A percentile compares a stretch with the other conserved stretches of the same genome.
These are phyloP conservation scores for Elasticomyces elasticus DNA, from an alignment of 495 filamentous ascomycete species.

Conservation along the genomic window DNA sequence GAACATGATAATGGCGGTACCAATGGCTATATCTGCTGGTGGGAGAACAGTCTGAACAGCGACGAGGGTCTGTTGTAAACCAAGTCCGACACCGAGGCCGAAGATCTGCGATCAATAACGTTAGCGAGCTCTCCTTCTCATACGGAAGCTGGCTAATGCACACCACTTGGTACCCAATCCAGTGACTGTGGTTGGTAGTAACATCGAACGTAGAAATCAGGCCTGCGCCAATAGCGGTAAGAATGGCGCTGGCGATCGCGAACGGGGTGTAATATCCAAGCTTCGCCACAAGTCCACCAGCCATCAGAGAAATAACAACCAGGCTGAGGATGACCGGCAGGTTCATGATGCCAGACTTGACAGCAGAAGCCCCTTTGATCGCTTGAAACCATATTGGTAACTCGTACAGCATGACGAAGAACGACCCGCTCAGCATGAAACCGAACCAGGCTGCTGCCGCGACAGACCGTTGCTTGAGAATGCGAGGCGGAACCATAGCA, in stretches of 20 bases:
- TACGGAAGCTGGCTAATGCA: no score
- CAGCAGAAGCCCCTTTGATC: not conserved
- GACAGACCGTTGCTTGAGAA: not conserved
- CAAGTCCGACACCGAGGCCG: slow-evolving; percentile 55
- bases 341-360: not conserved
- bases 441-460: not conserved
- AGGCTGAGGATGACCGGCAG: slow-evolving; percentile 16
- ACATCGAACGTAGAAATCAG: slow-evolving; percentile 51
- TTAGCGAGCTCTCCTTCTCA: no score
- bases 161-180: slow-evolving; percentile 64
- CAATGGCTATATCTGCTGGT: slow-evolving; percentile 10
- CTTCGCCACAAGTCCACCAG: slow-evolving; percentile 46
- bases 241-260: slow-evolving; percentile 40
- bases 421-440: not conserved
- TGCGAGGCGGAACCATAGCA: not conserved
- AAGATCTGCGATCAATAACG: no score
- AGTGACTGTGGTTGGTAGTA: slow-evolving; percentile 41
- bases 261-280: slow-evolving; percentile 61
- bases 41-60: slow-evolving; percentile 19
- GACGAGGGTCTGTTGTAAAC: slow-evolving; percentile 18
- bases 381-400: not conserved
- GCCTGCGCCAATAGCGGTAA: slow-evolving; percentile 53
- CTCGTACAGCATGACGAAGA: not conserved
- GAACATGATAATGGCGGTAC: slow-evolving; percentile 46
- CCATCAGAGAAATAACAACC: slow-evolving; percentile 36